Evolutionary conservation across 2,329 filamentous ascomycete species (phyloP).

Genomic region (Colletotrichum lupini): DNA sequence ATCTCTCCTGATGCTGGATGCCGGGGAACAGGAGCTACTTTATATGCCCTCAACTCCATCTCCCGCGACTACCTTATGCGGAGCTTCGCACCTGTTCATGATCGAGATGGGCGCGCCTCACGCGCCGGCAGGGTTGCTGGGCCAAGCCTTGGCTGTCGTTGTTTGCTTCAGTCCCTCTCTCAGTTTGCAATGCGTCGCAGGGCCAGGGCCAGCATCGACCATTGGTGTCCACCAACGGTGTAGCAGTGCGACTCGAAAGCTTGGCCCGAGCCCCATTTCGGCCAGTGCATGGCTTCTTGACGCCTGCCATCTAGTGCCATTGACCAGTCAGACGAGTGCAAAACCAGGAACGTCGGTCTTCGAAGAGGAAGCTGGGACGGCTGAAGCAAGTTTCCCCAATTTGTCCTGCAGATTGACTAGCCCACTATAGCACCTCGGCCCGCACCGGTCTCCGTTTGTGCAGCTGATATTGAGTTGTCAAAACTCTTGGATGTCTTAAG

Average conservation of each 20-base stretch:
- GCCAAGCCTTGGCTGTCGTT: slow-evolving; percentile 18
- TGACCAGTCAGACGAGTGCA: background rate
- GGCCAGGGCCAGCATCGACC: background rate
- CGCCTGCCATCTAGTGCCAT: slow-evolving; percentile 3
- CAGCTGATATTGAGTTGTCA: background rate
- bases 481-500: background rate
- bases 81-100: background rate
- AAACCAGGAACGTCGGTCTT: background rate
- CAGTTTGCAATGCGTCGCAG: slow-evolving; percentile 15
- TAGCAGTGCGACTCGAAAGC: background rate
- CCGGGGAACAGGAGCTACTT: background rate
- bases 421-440: slow-evolving; percentile 30
- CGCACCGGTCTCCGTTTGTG: slow-evolving; percentile 5
- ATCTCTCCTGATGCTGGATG: background rate
- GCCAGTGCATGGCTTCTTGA: slow-evolving; percentile 9
- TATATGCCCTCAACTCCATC: slow-evolving; percentile 3
- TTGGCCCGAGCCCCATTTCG: slow-evolving; percentile 4
- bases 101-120: background rate
- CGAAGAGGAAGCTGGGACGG: slow-evolving; percentile 9
- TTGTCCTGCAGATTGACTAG: slow-evolving; percentile 12
- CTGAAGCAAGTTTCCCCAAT: slow-evolving; percentile 10
- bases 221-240: background rate
- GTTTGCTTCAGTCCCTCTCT: slow-evolving; percentile 5
- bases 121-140: background rate
- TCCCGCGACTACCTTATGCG: background rate